phyloP scores from a whole-genome alignment of 2,329 filamentous ascomycete species.

The Dothiorella sarmentorum region DNA sequence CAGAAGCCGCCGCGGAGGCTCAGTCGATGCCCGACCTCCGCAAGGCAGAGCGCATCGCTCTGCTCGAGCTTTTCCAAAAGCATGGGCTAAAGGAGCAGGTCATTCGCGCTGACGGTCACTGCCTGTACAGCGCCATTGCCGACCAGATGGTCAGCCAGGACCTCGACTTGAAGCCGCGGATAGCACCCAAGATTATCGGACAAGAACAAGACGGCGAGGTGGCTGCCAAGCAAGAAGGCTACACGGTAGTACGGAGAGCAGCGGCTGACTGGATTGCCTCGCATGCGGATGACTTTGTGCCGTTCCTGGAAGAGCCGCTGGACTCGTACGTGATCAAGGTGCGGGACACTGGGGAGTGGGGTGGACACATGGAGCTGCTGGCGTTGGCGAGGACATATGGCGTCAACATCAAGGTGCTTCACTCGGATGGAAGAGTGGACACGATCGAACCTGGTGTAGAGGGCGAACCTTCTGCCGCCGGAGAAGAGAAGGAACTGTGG shows the following conservation, averaged over 20 bases:
- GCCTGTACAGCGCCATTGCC: slow-evolving; percentile 86
- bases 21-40: slow-evolving; percentile 39
- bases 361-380: slow-evolving; percentile 83
- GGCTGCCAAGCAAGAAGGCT: slow-evolving; percentile 38
- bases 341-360: slow-evolving; percentile 88
- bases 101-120: slow-evolving; percentile 89
- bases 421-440: slow-evolving; percentile 75
- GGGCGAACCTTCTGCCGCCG: slow-evolving; percentile 37
- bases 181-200: slow-evolving; percentile 28
- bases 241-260: slow-evolving; percentile 64
- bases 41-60: slow-evolving; percentile 48
- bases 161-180: slow-evolving; percentile 33
- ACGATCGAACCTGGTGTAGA: slow-evolving; percentile 59
- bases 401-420: slow-evolving; percentile 78
- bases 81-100: slow-evolving; percentile 69
- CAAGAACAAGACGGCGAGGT: slow-evolving; percentile 18
- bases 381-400: slow-evolving; percentile 79
- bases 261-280: slow-evolving; percentile 74
- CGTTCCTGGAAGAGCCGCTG: slow-evolving; percentile 81
- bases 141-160: slow-evolving; percentile 65
- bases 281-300: slow-evolving; percentile 76
- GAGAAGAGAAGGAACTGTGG: slow-evolving; percentile 65
- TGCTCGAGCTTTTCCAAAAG: slow-evolving; percentile 64
- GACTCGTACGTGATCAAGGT: slow-evolving; percentile 72
- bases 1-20: slow-evolving; percentile 72